Conservation (phyloP, 371 early-diverging fungal species). For the Haplosporangium sp. region DNA sequence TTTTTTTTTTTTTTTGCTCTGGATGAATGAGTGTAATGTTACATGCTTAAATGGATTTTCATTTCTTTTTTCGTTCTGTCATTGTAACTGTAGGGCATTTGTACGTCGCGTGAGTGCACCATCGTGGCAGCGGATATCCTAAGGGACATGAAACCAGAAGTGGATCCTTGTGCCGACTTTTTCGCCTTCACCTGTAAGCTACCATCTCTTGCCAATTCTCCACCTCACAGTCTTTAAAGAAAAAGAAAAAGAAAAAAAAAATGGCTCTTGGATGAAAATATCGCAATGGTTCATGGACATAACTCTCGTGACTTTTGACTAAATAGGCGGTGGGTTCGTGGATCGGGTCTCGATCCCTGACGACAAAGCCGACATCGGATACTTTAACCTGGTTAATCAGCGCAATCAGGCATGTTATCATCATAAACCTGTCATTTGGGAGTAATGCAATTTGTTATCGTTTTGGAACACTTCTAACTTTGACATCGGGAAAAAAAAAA, state of each 20-base stretch:
- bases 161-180: conserved; percentile 69
- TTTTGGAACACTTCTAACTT: neutral
- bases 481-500: neutral
- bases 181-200: conserved; percentile 67
- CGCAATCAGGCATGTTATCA: conserved; percentile 39
- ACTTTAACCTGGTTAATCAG: conserved; percentile 44
- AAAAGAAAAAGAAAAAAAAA: conserved; percentile 21
- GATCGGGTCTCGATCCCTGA: conserved; percentile 55
- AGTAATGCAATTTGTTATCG: neutral
- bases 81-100: conserved; percentile 37
- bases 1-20: neutral
- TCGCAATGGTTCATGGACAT: neutral
- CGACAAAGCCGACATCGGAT: conserved; percentile 51
- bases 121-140: conserved; percentile 69
- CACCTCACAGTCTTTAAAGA: neutral
- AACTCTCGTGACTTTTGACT: neutral
- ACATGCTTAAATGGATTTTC: too few relatives aligned
- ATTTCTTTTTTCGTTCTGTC: neutral
- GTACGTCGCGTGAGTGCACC: conserved; percentile 68
- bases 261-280: neutral
- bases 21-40: neutral
- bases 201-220: neutral
- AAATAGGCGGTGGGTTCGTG: conserved; percentile 54
- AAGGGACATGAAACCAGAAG: conserved; percentile 59
- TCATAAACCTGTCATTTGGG: neutral